These are phyloP conservation scores for Pythium brachiatum DNA, from an alignment of 352 stramenopile species.

Conservation along the genomic window DNA sequence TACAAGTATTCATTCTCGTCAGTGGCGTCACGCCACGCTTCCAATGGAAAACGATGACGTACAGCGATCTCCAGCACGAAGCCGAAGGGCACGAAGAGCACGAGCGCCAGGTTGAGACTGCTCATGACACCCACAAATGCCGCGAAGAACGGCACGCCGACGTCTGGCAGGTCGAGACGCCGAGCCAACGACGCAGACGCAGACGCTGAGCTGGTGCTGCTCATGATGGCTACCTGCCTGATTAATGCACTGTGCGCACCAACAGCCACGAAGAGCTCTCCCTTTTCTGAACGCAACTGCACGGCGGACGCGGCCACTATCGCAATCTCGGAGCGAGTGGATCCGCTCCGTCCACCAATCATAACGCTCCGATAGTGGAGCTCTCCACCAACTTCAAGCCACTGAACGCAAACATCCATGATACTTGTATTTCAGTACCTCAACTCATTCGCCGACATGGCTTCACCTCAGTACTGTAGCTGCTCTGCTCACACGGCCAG, in stretches of 20 bases:
- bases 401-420: not conserved
- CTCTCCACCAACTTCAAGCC: not conserved
- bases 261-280: not conserved
- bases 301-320: not conserved
- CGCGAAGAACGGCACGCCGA: conserved; percentile 23
- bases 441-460: conserved; percentile 6
- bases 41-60: too few species aligned
- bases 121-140: conserved; percentile 12
- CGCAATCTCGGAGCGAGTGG: not conserved
- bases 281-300: not conserved
- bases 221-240: too few species aligned
- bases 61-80: conserved; percentile 28
- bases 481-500: not conserved
- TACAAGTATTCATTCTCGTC: too few species aligned
- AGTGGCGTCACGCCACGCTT: too few species aligned
- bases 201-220: not conserved
- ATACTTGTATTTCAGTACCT: conserved; percentile 1
- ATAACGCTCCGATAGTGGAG: conserved; percentile 5
- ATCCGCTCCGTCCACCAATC: conserved; percentile 23
- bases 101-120: conserved; percentile 28
- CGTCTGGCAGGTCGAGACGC: conserved; percentile 14
- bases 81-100: conserved; percentile 28
- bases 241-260: not conserved
- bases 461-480: not conserved
- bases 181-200: not conserved